Percentiles rank a stretch among this genome's conserved stretches.
Conservation (phyloP, 2,329 filamentous ascomycete genomes). For the Geosmithia flava region DNA sequence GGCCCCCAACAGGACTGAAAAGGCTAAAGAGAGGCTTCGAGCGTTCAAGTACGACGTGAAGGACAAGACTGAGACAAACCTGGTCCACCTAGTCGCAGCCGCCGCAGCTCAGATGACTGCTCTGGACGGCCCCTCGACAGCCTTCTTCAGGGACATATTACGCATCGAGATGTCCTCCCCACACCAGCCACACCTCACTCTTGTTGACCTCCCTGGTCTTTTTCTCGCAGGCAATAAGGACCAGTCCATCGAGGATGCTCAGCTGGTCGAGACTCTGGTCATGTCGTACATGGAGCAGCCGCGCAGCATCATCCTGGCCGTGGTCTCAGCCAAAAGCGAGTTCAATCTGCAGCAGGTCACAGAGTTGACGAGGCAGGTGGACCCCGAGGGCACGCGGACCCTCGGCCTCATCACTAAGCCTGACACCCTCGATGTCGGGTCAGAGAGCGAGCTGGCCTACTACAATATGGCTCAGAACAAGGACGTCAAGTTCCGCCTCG, state of each 20-base stretch:
- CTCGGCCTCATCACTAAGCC: slow-evolving; percentile 48
- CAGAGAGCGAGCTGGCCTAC: slow-evolving; percentile 25
- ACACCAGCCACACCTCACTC: slow-evolving; percentile 35
- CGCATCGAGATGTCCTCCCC: slow-evolving; percentile 35
- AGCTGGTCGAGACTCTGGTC: slow-evolving; percentile 33
- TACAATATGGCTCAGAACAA: slow-evolving; percentile 29
- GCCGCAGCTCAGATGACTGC: slow-evolving; percentile 9
- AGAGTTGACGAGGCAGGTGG: slow-evolving; percentile 21
- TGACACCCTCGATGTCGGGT: slow-evolving; percentile 20
- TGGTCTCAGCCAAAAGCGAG: slow-evolving; percentile 44
- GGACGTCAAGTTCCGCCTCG: slow-evolving; percentile 32
- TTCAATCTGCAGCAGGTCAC: slow-evolving; percentile 46
- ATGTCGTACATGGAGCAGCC: slow-evolving; percentile 40
- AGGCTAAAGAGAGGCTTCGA: slow-evolving; percentile 11
- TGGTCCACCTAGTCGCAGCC: slow-evolving; percentile 21
- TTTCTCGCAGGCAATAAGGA: slow-evolving; percentile 33
- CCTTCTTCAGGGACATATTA: slow-evolving; percentile 34
- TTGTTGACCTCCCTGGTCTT: slow-evolving; percentile 47
- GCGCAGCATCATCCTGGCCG: slow-evolving; percentile 47
- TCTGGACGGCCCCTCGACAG: slow-evolving; percentile 1
- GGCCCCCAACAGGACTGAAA: slow-evolving; percentile 11
- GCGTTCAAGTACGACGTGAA: slow-evolving; percentile 11
- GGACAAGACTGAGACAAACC: slow-evolving; percentile 8
- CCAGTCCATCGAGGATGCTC: slow-evolving; percentile 29
- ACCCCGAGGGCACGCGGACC: slow-evolving; percentile 24